Conservation (phyloP, 2,329 filamentous ascomycete species). For the Aschersonia sp. region DNA sequence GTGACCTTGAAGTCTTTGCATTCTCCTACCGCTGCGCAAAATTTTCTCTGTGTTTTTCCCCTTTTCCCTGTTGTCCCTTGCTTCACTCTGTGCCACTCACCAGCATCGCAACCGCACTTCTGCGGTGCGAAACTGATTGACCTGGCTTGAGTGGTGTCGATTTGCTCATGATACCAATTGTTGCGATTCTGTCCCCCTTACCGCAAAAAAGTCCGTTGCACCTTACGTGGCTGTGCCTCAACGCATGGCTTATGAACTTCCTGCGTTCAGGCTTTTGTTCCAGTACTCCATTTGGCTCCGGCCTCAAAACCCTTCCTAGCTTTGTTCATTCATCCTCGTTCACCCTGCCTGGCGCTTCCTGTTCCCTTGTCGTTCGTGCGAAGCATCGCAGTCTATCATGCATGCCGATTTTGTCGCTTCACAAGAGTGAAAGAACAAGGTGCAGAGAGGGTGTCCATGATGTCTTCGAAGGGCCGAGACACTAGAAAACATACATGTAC, state of each 20-base stretch:
- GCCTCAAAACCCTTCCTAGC: no score
- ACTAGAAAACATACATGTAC: slow-evolving; percentile 29
- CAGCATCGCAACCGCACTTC: slow-evolving; percentile 7
- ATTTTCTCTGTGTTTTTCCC: slow-evolving; percentile 12
- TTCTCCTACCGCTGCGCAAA: slow-evolving; percentile 29
- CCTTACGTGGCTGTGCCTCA: no score
- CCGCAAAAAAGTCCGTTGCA: slow-evolving; percentile 9
- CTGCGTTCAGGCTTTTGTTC: no score
- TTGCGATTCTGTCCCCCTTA: slow-evolving; percentile 3
- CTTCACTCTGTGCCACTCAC: neutral
- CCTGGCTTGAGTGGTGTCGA: slow-evolving; percentile 9
- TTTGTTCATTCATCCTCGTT: no score
- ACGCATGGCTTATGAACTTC: no score
- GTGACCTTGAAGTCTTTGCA: slow-evolving; percentile 38
- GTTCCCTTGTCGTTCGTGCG: no score
- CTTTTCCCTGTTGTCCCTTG: neutral
- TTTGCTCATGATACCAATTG: slow-evolving; percentile 20
- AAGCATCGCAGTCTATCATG: no score
- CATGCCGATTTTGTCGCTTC: no score
- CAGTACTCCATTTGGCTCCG: no score
- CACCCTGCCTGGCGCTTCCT: no score
- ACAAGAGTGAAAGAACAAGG: no score
- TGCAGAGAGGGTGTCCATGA: neutral
- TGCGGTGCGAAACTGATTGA: slow-evolving; percentile 1
- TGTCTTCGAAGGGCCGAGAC: slow-evolving; percentile 3